phyloP scores from a whole-genome alignment of 345 rosid species.

The Eucalyptus tenuipes region DNA sequence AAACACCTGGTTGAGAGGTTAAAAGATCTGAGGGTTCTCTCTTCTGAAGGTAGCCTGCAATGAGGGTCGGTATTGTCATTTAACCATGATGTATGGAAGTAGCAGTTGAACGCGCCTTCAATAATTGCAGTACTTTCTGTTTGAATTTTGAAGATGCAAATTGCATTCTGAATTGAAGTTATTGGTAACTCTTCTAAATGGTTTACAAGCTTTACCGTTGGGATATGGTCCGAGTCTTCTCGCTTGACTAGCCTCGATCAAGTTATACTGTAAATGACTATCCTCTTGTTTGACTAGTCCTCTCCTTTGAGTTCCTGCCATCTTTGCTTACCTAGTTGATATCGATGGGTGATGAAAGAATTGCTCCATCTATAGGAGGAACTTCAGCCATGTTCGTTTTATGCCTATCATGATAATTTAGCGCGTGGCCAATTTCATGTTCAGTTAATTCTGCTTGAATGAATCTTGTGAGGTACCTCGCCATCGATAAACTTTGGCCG shows the following conservation, averaged over 20 bases:
- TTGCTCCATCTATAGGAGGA: neutral
- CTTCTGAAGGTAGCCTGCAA: neutral
- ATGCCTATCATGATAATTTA: neutral
- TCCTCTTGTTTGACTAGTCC: neutral
- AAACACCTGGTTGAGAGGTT: constrained; percentile 96
- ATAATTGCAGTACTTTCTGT: neutral
- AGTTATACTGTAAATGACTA: neutral
- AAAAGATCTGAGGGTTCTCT: neutral
- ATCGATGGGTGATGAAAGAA: neutral
- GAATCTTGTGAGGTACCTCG: neutral
- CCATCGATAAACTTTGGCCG: neutral
- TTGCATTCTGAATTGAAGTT: neutral
- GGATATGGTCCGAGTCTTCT: neutral
- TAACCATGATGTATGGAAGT: neutral
- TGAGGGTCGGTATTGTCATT: neutral
- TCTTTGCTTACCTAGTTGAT: neutral
- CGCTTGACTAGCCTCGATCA: neutral
- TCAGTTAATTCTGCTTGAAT: neutral
- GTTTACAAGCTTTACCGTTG: neutral
- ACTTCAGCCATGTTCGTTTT: neutral
- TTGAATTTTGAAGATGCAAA: neutral
- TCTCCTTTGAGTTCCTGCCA: neutral
- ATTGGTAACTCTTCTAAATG: neutral
- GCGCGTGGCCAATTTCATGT: neutral
- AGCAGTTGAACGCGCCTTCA: neutral